phyloP scores from a whole-genome alignment of 2,329 filamentous ascomycete species.

The Nothophaeocryptopus gaeumannii region DNA sequence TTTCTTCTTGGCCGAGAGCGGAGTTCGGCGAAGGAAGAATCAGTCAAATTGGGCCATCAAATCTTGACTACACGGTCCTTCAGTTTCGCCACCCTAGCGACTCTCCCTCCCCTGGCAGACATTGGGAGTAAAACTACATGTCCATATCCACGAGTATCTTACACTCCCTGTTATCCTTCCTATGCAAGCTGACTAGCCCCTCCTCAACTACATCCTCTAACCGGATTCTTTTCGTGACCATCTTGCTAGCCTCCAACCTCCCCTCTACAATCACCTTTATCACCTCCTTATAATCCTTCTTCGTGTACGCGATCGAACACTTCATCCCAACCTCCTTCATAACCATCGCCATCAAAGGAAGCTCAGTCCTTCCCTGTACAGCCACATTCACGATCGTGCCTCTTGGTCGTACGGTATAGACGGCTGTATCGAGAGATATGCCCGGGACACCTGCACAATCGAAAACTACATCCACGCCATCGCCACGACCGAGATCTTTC shows the following conservation, averaged over 20 bases:
- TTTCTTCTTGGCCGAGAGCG: too few relatives aligned
- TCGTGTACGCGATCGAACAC: constrained; percentile 5
- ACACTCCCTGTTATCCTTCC: constrained; percentile 10
- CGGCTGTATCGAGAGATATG: constrained; percentile 9
- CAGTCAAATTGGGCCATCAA: too few relatives aligned
- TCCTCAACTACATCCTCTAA: constrained; percentile 13
- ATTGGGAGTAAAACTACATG: too few relatives aligned
- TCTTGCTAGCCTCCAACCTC: constrained; percentile 1
- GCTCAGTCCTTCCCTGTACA: neutral
- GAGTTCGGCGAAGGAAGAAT: too few relatives aligned
- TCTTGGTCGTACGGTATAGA: constrained; percentile 2
- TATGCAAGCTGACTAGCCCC: neutral
- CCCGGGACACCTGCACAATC: constrained; percentile 11
- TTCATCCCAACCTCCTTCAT: constrained; percentile 5
- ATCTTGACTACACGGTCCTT: too few relatives aligned
- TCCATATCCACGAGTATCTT: constrained; percentile 12
- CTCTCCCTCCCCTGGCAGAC: too few relatives aligned
- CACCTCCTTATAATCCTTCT: constrained; percentile 6
- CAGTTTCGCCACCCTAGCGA: too few relatives aligned
- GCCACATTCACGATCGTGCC: constrained; percentile 5
- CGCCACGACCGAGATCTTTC: neutral
- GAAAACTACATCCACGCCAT: constrained; percentile 9
- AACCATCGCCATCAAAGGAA: constrained; percentile 7
- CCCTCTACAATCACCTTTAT: constrained; percentile 4
- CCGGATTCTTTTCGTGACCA: constrained; percentile 10